phyloP scores from a whole-genome alignment of 495 filamentous ascomycete genomes.

The Penicillium pancosmium region DNA sequence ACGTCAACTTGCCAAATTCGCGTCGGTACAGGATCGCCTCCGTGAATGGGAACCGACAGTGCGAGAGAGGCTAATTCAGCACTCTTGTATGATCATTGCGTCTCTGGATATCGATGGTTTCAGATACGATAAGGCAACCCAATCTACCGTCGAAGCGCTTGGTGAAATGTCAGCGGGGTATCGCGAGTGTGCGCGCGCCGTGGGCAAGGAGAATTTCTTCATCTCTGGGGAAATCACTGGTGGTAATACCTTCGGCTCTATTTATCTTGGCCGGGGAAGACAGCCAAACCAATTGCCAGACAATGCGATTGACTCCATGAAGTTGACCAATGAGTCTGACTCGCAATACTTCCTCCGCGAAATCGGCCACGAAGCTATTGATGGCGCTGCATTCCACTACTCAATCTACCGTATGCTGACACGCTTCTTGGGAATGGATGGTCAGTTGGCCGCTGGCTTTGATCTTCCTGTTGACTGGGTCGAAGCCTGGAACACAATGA shows the following conservation, averaged over 20 bases:
- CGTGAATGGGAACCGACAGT: conserved; percentile 69
- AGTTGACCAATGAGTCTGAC: conserved; percentile 47
- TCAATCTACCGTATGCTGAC: conserved; percentile 67
- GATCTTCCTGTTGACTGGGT: conserved; percentile 62
- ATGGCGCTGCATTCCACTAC: conserved; percentile 71
- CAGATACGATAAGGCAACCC: conserved; percentile 69
- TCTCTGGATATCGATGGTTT: conserved; percentile 69
- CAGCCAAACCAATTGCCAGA: conserved; percentile 51
- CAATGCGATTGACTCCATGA: conserved; percentile 44
- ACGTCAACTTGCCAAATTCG: conserved; percentile 71
- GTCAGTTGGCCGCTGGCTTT: conserved; percentile 59
- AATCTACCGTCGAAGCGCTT: conserved; percentile 65
- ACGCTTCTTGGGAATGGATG: conserved; percentile 66
- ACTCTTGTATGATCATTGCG: conserved; percentile 66
- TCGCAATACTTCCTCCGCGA: conserved; percentile 60
- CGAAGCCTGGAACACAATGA: conserved; percentile 59
- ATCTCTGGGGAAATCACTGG: conserved; percentile 67
- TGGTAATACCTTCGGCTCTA: conserved; percentile 63
- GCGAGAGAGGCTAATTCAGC: conserved; percentile 57
- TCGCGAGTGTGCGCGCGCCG: conserved; percentile 56
- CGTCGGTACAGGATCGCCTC: conserved; percentile 73
- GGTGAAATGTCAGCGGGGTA: conserved; percentile 56
- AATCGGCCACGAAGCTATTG: conserved; percentile 58
- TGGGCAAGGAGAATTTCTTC: conserved; percentile 66
- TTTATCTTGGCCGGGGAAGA: conserved; percentile 68